Base-by-base conservation (phyloP, 257 asterid species). In the Solanum virginianum region DNA sequence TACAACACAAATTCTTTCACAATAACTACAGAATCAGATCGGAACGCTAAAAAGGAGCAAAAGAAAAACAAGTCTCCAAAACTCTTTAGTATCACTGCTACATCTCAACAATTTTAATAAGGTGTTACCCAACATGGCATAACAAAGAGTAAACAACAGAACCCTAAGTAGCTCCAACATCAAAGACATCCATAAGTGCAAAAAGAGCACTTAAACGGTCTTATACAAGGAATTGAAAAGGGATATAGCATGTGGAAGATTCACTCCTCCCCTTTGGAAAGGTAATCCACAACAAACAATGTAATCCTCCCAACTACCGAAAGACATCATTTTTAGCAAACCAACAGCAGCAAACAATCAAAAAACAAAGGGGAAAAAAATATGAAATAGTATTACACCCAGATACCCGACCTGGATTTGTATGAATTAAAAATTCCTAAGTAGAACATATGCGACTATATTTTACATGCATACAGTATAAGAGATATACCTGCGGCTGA, bases 11-110 rank as follows among this genome's bases (percentile, higher is more conserved):
- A n/a, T 12, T n/a, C 59, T 22, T 53, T 72, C 56, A 72, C 12
- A 72, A 43, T 47, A 71, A 72, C 32, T 43, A 15, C 15, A 72
- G 18, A 20, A 72, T 51, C 55, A 45, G 29, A 45, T 47, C 2
- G n/a, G 47, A 74, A n/a, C 12, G 57, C 13, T 74, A n/a, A 24
- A 72, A 43, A 12, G 47, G 14, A 41, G 29, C 53, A 41, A 9
- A 70, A 5, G 55, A 20, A 22, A 74, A 74, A 74, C 20, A 45
- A 55, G 89, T 82, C 92, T 90, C 87, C 89, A 87, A 88, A 87
- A 90, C 89, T 86, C 89, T 86, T 88, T 63, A 75, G 60, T 51
- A 51, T 87, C 92, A 87, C 91, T 90, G 92, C 88, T 88, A 85
- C 80, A 88, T 87, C 92, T 87, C 90, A 81, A 90, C 85, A 88